Evolutionary conservation across 2,329 filamentous ascomycete species (phyloP), one percentile per base, ranked within the genome.

Genomic region (Escovopsis sp.): DNA sequence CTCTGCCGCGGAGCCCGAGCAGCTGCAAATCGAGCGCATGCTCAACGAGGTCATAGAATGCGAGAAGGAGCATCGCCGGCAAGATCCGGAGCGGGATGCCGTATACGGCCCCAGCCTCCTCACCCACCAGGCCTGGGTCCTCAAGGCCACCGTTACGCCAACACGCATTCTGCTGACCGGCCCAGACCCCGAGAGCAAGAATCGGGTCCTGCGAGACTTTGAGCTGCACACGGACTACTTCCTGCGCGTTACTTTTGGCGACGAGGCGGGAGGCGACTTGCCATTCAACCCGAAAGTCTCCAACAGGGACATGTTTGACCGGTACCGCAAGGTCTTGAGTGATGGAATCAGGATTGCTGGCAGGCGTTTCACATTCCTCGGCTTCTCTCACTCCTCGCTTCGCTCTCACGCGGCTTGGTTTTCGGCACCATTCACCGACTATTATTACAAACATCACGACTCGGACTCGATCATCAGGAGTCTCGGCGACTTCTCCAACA

Each of bases 301-400:
- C 19, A 60, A 64, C 43, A 65, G 73, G 0, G 36, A 48, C 0
- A 66, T 86, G 8, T 72, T 75, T 46, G 50, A 56, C 0, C 73
- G 79, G 1, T 88, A 87, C 57, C 72, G 72, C 41, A 47, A 54
- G 0, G 61, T 85, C 0, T 64, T 91, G 8, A 56, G 63, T 3
- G 53, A 66, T 0, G 78, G 77, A 0, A 73, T 93, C 26, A 53
- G 61, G 1, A 73, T 89, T 42, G 82, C 72, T 3, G 82, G 77
- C 0, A 66, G 77, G 11, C 54, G 59, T 1, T 86, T 77, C 52
- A 59, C 61, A 0, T 89, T 88, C 52, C 65, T 89, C 0, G 84
- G 84, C 0, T 89, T 87, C 57, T 87, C 82, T 0, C 80, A 88
- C 56, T 89, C 83, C 0, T 87, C 83, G 0, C 67, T 89, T 4